Evolutionary conservation across 768 basidiomycete species (phyloP).

Genomic region (Asterophora lycoperdoides): DNA sequence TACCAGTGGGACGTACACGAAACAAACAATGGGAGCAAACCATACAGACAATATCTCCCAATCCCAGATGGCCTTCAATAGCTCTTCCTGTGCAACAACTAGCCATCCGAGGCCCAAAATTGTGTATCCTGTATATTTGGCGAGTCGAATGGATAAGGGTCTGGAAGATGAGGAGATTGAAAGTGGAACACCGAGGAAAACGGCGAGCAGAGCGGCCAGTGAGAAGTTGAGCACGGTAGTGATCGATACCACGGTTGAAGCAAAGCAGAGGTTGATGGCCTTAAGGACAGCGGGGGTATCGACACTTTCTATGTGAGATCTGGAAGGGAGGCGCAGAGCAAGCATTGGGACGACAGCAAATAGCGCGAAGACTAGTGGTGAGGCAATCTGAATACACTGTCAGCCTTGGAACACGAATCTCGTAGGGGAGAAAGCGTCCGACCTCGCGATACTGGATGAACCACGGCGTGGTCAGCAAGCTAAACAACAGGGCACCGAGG

Average conservation of each 20-base stretch:
- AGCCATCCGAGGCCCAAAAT: conserved; percentile 58
- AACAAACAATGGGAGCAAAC: conserved; percentile 78
- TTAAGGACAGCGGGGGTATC: conserved; percentile 53
- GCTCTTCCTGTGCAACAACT: conserved; percentile 40
- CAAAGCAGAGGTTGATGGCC: conserved; percentile 72
- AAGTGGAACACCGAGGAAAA: conserved; percentile 65
- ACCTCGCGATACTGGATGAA: conserved; percentile 42
- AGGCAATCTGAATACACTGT: conserved; percentile 16
- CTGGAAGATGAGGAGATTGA: conserved; percentile 35
- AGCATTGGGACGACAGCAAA: conserved; percentile 29
- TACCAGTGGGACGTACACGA: conserved; percentile 73
- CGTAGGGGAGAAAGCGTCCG: conserved; percentile 11
- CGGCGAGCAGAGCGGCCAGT: conserved; percentile 68
- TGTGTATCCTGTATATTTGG: conserved; percentile 37
- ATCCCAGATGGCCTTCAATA: conserved; percentile 56
- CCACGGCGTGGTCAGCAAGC: conserved; percentile 38
- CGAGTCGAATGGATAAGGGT: conserved; percentile 18
- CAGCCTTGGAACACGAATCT: neutral
- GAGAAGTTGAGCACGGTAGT: conserved; percentile 91
- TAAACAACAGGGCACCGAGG: conserved; percentile 51
- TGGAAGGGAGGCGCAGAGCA: conserved; percentile 26
- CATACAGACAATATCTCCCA: conserved; percentile 80
- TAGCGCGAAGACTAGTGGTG: conserved; percentile 25
- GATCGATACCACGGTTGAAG: conserved; percentile 82
- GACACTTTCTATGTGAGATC: conserved; percentile 18